phyloP scores from a whole-genome alignment of 805 yeast species.

The Lachancea meyersii region DNA sequence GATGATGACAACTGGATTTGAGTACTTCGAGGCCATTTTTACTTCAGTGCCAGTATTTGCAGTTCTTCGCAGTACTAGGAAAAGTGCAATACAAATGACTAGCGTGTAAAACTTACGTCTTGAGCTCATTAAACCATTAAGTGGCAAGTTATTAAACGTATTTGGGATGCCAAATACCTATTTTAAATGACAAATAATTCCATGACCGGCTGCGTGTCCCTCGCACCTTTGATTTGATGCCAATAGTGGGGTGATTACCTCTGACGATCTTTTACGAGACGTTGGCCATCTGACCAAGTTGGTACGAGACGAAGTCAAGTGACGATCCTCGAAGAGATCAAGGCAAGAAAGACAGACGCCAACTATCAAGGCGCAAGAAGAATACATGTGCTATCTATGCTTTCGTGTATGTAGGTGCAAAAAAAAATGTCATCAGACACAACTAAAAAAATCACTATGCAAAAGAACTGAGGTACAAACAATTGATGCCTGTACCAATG shows the following conservation, averaged over 20 bases:
- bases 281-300: background rate
- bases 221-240: too few species aligned
- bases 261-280: background rate
- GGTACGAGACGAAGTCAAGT: background rate
- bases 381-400: background rate
- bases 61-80: background rate
- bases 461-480: background rate
- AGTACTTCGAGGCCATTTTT: slow-evolving; percentile 6
- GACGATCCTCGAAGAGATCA: too few species aligned
- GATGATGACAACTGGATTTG: slow-evolving; percentile 39
- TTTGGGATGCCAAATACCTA: background rate
- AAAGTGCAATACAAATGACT: background rate
- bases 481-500: background rate
- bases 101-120: background rate
- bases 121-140: background rate
- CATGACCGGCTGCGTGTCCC: too few species aligned
- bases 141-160: background rate
- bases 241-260: slow-evolving; percentile 1
- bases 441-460: slow-evolving; percentile 2
- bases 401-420: background rate
- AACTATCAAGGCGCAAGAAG: too few species aligned
- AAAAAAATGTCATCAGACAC: slow-evolving; percentile 2
- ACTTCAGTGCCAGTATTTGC: background rate
- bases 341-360: too few species aligned
- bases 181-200: too few species aligned